Evolutionary conservation across 192 early-diverging fungal genomes (phyloP).

Genomic region (Phycomyces nitens): DNA sequence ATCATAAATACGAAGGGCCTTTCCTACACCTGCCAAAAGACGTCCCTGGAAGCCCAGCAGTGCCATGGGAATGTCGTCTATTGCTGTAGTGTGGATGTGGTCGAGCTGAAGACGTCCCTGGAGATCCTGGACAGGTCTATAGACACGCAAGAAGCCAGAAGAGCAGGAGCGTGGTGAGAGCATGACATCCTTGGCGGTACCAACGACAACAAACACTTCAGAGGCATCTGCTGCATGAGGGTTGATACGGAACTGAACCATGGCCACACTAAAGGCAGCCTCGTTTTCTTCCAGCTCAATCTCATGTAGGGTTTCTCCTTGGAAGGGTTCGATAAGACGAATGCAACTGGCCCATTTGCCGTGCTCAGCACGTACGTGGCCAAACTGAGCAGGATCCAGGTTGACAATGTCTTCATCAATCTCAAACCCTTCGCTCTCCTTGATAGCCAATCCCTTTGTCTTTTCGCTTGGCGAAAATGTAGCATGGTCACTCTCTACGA

Average conservation of each 20-base stretch:
- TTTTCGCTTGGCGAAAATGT: slow-evolving; percentile 68
- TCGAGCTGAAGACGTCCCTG: slow-evolving; percentile 62
- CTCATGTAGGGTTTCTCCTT: slow-evolving; percentile 61
- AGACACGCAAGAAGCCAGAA: slow-evolving; percentile 72
- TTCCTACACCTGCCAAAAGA: slow-evolving; percentile 85
- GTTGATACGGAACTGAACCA: slow-evolving; percentile 64
- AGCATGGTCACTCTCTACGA: slow-evolving; percentile 86
- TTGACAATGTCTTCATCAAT: slow-evolving; percentile 52
- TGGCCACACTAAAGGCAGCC: slow-evolving; percentile 75
- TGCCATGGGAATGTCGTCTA: slow-evolving; percentile 84
- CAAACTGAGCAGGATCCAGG: slow-evolving; percentile 76
- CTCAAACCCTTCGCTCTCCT: slow-evolving; percentile 47
- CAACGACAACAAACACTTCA: slow-evolving; percentile 71
- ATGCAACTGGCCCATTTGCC: slow-evolving; percentile 90
- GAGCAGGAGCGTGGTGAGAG: slow-evolving; percentile 66
- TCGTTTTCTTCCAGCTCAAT: slow-evolving; percentile 82
- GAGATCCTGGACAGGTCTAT: slow-evolving; percentile 53
- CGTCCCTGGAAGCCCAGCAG: slow-evolving; percentile 83
- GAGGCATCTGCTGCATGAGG: slow-evolving; percentile 24
- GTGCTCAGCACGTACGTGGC: slow-evolving; percentile 57
- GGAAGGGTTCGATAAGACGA: slow-evolving; percentile 76
- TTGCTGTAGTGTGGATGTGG: slow-evolving; percentile 81
- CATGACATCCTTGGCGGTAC: slow-evolving; percentile 69
- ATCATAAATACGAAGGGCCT: slow-evolving; percentile 87
- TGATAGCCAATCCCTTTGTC: slow-evolving; percentile 48